phyloP scores from a whole-genome alignment of 805 yeast species.

The Isabelozyma gotoi region DNA sequence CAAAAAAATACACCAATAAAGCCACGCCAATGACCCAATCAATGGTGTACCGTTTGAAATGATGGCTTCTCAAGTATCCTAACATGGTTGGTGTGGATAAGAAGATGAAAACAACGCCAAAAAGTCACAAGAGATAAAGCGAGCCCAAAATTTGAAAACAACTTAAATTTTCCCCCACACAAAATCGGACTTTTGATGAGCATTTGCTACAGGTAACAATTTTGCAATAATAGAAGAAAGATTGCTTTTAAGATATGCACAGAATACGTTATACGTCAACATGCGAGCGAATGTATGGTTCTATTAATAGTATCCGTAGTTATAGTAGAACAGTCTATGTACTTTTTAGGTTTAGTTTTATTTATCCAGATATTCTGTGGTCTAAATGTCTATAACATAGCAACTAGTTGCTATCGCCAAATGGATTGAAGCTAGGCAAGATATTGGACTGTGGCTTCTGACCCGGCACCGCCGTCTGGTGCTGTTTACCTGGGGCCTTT shows the following conservation, averaged over 20 bases:
- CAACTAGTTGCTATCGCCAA: constrained; percentile 6
- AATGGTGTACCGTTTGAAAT: constrained; percentile 6
- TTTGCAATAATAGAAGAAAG: too few species aligned
- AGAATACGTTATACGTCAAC: too few species aligned
- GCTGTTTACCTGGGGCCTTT: not conserved
- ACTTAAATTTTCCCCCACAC: not conserved
- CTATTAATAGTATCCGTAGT: not conserved
- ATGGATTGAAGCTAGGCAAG: constrained; percentile 6
- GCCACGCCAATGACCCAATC: constrained; percentile 31
- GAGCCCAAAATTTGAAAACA: not conserved
- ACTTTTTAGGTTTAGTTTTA: not conserved
- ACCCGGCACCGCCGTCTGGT: too few species aligned
- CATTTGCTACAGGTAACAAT: too few species aligned
- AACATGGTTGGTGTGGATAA: not conserved
- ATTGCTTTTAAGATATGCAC: too few species aligned
- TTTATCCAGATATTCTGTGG: not conserved
- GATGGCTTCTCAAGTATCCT: constrained; percentile 1
- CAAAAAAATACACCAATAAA: constrained; percentile 24
- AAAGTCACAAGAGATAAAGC: not conserved
- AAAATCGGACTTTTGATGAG: not conserved
- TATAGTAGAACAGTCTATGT: not conserved
- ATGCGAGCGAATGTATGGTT: constrained; percentile 3
- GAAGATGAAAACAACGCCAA: not conserved
- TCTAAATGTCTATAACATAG: not conserved
- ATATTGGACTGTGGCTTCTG: constrained; percentile 1